Percentiles rank a stretch among this genome's conserved stretches.
Conservation (phyloP, 2,329 filamentous ascomycete genomes). For the Basipetospora chlamydospora region DNA sequence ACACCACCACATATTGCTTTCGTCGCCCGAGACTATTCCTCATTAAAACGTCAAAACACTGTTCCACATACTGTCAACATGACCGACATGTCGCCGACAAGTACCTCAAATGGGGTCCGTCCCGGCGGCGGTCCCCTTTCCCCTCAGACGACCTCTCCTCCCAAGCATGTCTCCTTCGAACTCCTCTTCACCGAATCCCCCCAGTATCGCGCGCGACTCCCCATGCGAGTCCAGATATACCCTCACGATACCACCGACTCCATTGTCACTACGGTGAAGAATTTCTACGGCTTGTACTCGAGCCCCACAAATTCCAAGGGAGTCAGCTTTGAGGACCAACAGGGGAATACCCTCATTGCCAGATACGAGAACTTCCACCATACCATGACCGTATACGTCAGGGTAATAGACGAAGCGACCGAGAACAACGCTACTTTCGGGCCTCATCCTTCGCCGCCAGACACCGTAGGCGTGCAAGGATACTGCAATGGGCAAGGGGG, state of each 20-base stretch:
- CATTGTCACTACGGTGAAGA: conserved; percentile 96
- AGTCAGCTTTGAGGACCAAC: conserved; percentile 86
- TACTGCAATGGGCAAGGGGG: conserved; percentile 41
- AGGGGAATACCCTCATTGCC: conserved; percentile 82
- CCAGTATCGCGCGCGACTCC: conserved; percentile 58
- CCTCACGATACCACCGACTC: conserved; percentile 94
- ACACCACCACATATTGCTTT: too few species aligned
- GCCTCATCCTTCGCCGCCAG: conserved; percentile 20
- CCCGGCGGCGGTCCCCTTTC: neutral
- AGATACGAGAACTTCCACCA: conserved; percentile 90
- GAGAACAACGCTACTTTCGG: conserved; percentile 38
- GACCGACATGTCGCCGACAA: conserved; percentile 32
- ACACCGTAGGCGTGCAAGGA: conserved; percentile 3
- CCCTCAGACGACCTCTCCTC: conserved; percentile 24
- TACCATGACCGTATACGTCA: conserved; percentile 86
- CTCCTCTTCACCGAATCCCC: conserved; percentile 54
- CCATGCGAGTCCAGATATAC: conserved; percentile 82
- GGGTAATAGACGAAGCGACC: conserved; percentile 55
- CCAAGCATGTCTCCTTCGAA: conserved; percentile 70
- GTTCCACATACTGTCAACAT: conserved; percentile 25
- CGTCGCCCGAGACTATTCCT: too few species aligned
- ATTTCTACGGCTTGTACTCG: conserved; percentile 94
- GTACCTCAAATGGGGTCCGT: conserved; percentile 13
- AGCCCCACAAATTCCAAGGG: conserved; percentile 55
- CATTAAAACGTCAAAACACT: too few species aligned